phyloP scores from a whole-genome alignment of 192 early-diverging fungal genomes.

The Coemansia sp. region DNA sequence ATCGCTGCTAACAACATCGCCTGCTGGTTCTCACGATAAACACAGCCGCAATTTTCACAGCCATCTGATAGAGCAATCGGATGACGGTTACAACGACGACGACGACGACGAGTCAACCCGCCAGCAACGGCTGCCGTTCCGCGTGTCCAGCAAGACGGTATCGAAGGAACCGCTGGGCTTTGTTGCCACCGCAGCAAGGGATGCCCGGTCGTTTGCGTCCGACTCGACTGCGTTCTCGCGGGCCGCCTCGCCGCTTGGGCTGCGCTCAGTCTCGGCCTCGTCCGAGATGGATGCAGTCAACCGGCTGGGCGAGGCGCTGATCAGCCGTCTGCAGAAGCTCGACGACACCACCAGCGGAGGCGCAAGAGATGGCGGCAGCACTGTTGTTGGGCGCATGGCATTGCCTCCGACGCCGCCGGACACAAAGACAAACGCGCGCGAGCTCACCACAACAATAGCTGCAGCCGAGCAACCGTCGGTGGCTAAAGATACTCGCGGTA shows the following conservation, averaged over 20 bases:
- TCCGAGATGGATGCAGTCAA: conserved; percentile 32
- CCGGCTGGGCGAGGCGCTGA: conserved; percentile 47
- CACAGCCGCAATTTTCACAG: neutral
- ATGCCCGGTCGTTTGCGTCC: conserved; percentile 49
- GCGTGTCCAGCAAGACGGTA: neutral
- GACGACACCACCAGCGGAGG: neutral
- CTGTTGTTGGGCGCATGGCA: neutral
- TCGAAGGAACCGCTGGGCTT: neutral
- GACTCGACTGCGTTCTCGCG: conserved; percentile 52
- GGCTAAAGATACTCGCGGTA: too few species aligned
- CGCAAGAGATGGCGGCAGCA: neutral
- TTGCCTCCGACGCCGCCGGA: neutral
- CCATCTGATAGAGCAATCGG: conserved; percentile 1
- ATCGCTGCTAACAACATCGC: neutral
- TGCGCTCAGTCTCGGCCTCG: conserved; percentile 20
- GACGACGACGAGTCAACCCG: too few species aligned
- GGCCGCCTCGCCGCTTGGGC: conserved; percentile 22
- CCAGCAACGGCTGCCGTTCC: neutral
- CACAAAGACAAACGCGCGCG: neutral
- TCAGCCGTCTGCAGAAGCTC: conserved; percentile 18
- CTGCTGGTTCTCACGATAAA: neutral
- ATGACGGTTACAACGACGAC: neutral
- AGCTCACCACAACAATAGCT: neutral
- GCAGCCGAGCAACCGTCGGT: too few species aligned
- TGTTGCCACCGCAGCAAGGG: conserved; percentile 17